Percentiles rank a stretch among this genome's conserved stretches.
Evolutionary conservation across 306 rosid species (phyloP).

Genomic region (Pyrus communis): DNA sequence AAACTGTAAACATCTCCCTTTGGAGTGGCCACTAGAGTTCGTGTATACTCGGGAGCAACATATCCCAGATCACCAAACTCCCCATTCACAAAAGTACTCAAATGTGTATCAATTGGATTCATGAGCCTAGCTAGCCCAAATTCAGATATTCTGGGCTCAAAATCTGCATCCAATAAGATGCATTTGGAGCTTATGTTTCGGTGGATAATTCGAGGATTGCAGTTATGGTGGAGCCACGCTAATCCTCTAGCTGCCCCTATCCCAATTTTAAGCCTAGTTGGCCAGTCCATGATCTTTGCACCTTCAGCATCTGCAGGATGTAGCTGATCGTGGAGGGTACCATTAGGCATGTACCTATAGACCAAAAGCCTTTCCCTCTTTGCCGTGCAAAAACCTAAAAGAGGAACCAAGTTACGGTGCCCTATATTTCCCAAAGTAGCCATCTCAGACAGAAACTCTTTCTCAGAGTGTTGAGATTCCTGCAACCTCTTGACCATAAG

Average conservation of each 20-base stretch:
- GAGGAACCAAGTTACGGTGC: constrained; percentile 81
- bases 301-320: constrained; percentile 41
- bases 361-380: constrained; percentile 85
- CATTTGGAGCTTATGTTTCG: constrained; percentile 93
- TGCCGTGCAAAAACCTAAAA: constrained; percentile 78
- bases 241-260: constrained; percentile 89
- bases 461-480: constrained; percentile 78
- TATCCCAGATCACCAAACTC: constrained; percentile 92
- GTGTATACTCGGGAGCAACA: constrained; percentile 87
- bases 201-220: constrained; percentile 91
- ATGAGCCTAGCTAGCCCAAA: constrained; percentile 95
- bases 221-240: constrained; percentile 93
- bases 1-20: constrained; percentile 90
- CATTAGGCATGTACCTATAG: constrained; percentile 67
- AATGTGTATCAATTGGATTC: constrained; percentile 88
- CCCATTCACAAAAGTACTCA: constrained; percentile 94
- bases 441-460: constrained; percentile 85
- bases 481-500: constrained; percentile 91
- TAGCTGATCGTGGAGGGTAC: constrained; percentile 67
- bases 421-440: constrained; percentile 58
- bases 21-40: constrained; percentile 87
- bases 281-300: constrained; percentile 54
- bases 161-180: constrained; percentile 64
- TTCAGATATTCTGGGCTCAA: constrained; percentile 85
- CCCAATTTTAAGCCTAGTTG: constrained; percentile 74